Conservation (phyloP, 345 rosid species). For the Brassica incana region DNA sequence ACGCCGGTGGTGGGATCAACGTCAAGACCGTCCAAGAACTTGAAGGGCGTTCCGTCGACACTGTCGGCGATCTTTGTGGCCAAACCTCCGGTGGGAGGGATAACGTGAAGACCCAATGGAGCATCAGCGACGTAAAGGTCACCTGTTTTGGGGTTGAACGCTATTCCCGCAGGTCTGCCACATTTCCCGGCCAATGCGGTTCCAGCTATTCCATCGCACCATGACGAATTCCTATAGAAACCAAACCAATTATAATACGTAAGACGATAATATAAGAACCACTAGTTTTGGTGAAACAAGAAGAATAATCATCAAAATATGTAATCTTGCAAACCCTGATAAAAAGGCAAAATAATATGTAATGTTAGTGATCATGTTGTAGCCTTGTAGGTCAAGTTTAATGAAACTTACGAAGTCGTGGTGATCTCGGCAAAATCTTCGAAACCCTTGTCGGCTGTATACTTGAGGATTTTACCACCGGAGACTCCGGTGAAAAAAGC, state of each 20-base stretch:
- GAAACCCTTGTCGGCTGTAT: constrained; percentile 24
- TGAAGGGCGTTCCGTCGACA: constrained; percentile 35
- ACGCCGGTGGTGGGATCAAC: constrained; percentile 41
- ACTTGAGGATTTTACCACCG: constrained; percentile 49
- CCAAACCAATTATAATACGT: background rate
- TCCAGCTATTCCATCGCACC: constrained; percentile 41
- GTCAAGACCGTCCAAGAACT: constrained; percentile 46
- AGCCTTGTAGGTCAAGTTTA: too few species aligned
- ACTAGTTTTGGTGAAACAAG: too few species aligned
- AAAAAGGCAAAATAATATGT: too few species aligned
- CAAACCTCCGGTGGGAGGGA: constrained; percentile 46
- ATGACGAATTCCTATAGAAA: constrained; percentile 5
- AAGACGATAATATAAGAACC: background rate
- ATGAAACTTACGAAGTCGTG: constrained; percentile 11
- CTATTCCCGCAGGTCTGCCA: constrained; percentile 51
- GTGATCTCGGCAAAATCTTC: constrained; percentile 34
- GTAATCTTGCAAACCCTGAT: background rate
- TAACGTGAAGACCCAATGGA: constrained; percentile 44
- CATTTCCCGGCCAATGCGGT: constrained; percentile 34
- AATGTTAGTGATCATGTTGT: background rate
- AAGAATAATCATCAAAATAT: background rate
- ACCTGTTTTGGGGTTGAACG: constrained; percentile 35
- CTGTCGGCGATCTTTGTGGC: constrained; percentile 43
- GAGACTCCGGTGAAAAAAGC: constrained; percentile 48
- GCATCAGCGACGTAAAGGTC: constrained; percentile 53